These are phyloP conservation scores for Beauveria asiatica DNA, from an alignment of 2,329 filamentous ascomycete genomes.

Conservation along the genomic window DNA sequence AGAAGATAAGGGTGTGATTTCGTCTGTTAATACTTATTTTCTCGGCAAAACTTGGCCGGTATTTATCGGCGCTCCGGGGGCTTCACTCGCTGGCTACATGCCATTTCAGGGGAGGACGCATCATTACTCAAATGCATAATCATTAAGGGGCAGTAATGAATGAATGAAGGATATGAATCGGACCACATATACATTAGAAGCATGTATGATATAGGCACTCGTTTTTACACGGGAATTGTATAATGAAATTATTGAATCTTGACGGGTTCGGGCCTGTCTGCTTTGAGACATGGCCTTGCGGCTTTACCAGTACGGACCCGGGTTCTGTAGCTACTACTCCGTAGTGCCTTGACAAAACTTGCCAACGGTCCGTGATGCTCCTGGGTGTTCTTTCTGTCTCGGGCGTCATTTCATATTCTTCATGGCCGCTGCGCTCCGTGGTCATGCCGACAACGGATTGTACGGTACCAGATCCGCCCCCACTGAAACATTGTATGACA, in stretches of 20 bases:
- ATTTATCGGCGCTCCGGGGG: constrained; percentile 5
- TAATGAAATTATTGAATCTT: background rate
- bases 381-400: background rate
- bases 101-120: background rate
- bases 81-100: background rate
- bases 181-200: background rate
- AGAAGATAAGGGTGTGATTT: background rate
- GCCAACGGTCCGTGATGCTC: background rate
- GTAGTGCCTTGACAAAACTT: background rate
- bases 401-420: background rate
- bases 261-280: too few species aligned
- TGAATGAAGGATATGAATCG: background rate
- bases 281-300: too few species aligned
- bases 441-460: background rate
- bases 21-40: background rate
- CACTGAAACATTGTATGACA: background rate
- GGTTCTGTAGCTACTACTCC: background rate
- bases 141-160: background rate
- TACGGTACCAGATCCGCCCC: background rate
- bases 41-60: background rate
- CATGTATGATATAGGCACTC: background rate
- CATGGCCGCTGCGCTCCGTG: background rate
- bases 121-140: background rate
- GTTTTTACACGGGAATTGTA: background rate
- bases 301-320: background rate